Conservation (phyloP, 2,329 filamentous ascomycete genomes). For the Colletotrichum nymphaeae region DNA sequence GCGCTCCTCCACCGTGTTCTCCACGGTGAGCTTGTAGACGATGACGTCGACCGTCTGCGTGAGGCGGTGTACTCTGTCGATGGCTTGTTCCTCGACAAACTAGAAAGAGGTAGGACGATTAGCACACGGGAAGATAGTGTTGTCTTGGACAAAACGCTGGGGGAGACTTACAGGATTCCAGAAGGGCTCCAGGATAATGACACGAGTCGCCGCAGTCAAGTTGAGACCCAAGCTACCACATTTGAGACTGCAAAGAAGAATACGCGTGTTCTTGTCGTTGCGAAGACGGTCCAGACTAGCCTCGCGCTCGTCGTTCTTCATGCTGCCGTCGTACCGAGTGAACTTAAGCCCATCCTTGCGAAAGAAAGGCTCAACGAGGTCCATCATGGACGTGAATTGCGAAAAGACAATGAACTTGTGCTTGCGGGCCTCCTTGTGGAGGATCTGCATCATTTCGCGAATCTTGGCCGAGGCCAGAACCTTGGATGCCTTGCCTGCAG, state of each 20-base stretch:
- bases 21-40: constrained; percentile 93
- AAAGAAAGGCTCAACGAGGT: constrained; percentile 94
- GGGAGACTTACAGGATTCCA: constrained; percentile 84
- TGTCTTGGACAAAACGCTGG: too few species aligned
- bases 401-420: constrained; percentile 99
- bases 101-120: constrained; percentile 45
- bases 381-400: constrained; percentile 98
- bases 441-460: constrained; percentile 82
- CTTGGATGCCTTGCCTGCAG: constrained; percentile 55
- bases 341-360: constrained; percentile 78
- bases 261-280: constrained; percentile 78
- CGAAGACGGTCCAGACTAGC: constrained; percentile 83
- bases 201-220: constrained; percentile 90
- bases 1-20: constrained; percentile 88
- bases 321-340: constrained; percentile 92
- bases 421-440: constrained; percentile 79
- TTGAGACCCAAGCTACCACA: constrained; percentile 95
- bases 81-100: constrained; percentile 99
- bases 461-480: constrained; percentile 89
- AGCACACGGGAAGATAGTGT: background rate
- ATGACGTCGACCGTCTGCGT: constrained; percentile 96
- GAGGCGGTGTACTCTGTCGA: constrained; percentile 97
- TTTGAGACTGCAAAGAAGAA: constrained; percentile 92
- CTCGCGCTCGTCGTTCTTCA: constrained; percentile 94
- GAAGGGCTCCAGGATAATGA: constrained; percentile 96